These are phyloP conservation scores for Candida insectorum DNA, from an alignment of 805 yeast species.

Conservation along the genomic window DNA sequence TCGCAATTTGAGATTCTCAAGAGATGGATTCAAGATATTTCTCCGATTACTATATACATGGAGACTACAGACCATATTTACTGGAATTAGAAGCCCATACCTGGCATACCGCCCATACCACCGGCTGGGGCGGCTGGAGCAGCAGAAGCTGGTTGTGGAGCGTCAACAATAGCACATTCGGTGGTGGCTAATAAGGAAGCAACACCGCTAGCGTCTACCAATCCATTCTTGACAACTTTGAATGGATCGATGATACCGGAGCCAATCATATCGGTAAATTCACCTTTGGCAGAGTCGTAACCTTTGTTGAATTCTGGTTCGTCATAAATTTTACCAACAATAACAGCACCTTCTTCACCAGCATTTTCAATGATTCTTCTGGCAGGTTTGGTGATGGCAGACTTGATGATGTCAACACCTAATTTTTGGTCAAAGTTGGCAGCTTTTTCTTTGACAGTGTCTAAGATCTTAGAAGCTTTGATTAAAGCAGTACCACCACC, in stretches of 20 bases:
- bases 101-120: constrained; percentile 33
- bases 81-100: constrained; percentile 14
- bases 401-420: constrained; percentile 89
- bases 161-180: constrained; percentile 96
- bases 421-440: constrained; percentile 91
- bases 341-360: constrained; percentile 95
- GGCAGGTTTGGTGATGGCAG: constrained; percentile 94
- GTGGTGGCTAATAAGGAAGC: constrained; percentile 97
- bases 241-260: constrained; percentile 98
- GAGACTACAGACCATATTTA: no score
- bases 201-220: constrained; percentile 95
- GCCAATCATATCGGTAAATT: constrained; percentile 92
- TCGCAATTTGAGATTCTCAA: no score
- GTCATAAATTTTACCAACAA: constrained; percentile 82
- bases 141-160: constrained; percentile 72
- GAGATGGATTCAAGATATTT: no score
- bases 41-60: no score
- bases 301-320: constrained; percentile 79
- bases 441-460: constrained; percentile 59
- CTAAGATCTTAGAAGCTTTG: constrained; percentile 82
- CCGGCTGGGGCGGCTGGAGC: constrained; percentile 50
- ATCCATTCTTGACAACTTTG: constrained; percentile 94
- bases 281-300: constrained; percentile 88
- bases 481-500: constrained; percentile 99
- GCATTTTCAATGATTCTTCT: constrained; percentile 94